A percentile compares a stretch with the other conserved stretches of the same genome.
phyloP scores from a whole-genome alignment of 306 rosid species.

The Sesbania bispinosa region DNA sequence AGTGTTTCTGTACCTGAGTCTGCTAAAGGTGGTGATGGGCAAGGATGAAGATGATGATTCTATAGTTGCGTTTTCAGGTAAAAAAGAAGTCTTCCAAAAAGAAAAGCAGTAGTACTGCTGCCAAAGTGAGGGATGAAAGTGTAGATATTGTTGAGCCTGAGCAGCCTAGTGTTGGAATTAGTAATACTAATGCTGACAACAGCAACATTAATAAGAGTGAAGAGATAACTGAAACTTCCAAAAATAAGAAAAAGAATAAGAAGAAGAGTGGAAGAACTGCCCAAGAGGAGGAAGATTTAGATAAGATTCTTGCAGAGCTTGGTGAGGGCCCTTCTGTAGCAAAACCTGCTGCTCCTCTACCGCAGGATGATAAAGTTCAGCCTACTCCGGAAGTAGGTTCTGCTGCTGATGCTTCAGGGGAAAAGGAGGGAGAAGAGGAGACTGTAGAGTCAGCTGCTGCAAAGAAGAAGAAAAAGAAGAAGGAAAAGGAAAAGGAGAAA shows the following conservation, averaged over 20 bases:
- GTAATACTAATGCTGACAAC: constrained; percentile 29
- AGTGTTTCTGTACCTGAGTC: constrained; percentile 42
- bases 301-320: constrained; percentile 89
- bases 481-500: constrained; percentile 75
- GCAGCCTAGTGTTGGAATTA: constrained; percentile 33
- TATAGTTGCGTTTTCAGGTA: constrained; percentile 64
- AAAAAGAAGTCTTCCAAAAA: constrained; percentile 87
- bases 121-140: constrained; percentile 45
- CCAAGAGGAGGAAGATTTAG: constrained; percentile 98
- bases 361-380: constrained; percentile 51
- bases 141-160: constrained; percentile 41
- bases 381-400: constrained; percentile 47
- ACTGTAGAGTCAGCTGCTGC: constrained; percentile 84
- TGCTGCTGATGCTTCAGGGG: constrained; percentile 42
- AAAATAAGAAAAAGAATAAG: constrained; percentile 90
- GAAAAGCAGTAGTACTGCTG: constrained; percentile 42
- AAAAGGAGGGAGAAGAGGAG: constrained; percentile 82
- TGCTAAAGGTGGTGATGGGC: constrained; percentile 38
- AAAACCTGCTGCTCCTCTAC: constrained; percentile 43
- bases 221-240: constrained; percentile 59
- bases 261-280: constrained; percentile 93
- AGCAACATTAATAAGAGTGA: constrained; percentile 45
- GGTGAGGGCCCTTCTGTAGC: constrained; percentile 52
- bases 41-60: constrained; percentile 48
- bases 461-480: constrained; percentile 95